Evolutionary conservation across 495 filamentous ascomycete species (phyloP).

Genomic region (Penicillium coprophilum): DNA sequence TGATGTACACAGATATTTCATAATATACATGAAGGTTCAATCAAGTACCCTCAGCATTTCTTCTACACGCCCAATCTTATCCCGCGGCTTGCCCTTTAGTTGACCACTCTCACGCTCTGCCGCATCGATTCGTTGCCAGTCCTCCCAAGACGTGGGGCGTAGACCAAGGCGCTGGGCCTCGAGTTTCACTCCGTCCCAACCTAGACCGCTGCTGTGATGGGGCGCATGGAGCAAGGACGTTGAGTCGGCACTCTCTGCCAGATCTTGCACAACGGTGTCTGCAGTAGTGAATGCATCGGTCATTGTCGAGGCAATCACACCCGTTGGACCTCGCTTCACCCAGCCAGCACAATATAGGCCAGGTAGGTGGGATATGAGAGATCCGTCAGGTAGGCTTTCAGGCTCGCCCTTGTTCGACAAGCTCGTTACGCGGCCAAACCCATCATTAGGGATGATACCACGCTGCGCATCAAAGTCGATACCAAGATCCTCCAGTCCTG

Average conservation of each 20-base stretch:
- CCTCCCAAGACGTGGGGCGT: conserved; percentile 63
- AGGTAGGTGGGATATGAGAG: conserved; percentile 54
- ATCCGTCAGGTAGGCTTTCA: conserved; percentile 35
- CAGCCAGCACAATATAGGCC: conserved; percentile 94
- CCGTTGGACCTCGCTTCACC: conserved; percentile 94
- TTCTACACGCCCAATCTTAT: conserved; percentile 73
- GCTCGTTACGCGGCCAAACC: conserved; percentile 66
- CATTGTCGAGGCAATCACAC: conserved; percentile 96
- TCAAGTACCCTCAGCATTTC: conserved; percentile 73
- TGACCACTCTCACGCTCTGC: conserved; percentile 69
- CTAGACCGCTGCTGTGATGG: conserved; percentile 48
- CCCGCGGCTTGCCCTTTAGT: conserved; percentile 69
- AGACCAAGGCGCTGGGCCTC: conserved; percentile 54
- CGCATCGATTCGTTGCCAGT: conserved; percentile 83
- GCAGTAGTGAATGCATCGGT: conserved; percentile 88
- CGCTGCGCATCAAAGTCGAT: conserved; percentile 72
- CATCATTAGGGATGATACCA: conserved; percentile 85
- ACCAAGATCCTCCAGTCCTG: conserved; percentile 71
- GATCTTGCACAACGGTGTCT: conserved; percentile 75
- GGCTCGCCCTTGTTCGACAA: conserved; percentile 24
- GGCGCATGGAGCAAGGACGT: conserved; percentile 49
- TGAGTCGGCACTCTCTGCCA: conserved; percentile 39
- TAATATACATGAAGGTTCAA: conserved; percentile 16
- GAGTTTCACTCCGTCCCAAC: conserved; percentile 72
- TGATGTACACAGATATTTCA: conserved; percentile 4